Percentiles rank a stretch among this genome's conserved stretches.
Conservation (phyloP, 179 eudicot genomes). For the Monotropa hypopitys region DNA sequence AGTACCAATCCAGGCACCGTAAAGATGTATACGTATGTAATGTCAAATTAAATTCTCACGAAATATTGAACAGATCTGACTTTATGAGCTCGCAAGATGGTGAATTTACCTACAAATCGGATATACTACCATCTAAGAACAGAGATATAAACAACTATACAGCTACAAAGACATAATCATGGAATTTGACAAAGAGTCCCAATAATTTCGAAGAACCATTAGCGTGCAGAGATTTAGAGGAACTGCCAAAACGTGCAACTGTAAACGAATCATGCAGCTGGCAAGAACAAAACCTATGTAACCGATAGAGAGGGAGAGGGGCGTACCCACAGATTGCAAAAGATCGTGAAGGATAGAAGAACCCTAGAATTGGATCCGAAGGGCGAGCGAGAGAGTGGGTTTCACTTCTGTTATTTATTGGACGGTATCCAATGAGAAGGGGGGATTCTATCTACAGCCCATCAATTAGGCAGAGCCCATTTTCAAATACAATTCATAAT, state of each 20-base stretch:
- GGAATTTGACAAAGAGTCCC: neutral
- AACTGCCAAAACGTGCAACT: neutral
- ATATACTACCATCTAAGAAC: neutral
- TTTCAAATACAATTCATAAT: too few species aligned
- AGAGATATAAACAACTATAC: neutral
- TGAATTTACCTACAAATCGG: neutral
- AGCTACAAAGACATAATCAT: neutral
- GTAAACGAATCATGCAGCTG: neutral
- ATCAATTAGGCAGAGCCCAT: too few species aligned
- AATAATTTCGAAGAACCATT: neutral
- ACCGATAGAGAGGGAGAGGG: neutral
- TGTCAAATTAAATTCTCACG: neutral
- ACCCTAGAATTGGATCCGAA: neutral
- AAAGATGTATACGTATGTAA: neutral
- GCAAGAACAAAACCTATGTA: neutral
- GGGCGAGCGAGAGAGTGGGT: neutral
- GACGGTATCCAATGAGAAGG: too few species aligned
- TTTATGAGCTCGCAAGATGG: neutral
- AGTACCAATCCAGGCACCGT: neutral
- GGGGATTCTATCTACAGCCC: too few species aligned
- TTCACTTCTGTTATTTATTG: neutral
- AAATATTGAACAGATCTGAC: neutral
- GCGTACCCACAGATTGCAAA: neutral
- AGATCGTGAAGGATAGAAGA: constrained; percentile 1
- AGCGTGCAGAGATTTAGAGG: neutral